These are phyloP conservation scores for Plenodomus biglobosus DNA, from an alignment of 2,329 filamentous ascomycete genomes.

Conservation along the genomic window DNA sequence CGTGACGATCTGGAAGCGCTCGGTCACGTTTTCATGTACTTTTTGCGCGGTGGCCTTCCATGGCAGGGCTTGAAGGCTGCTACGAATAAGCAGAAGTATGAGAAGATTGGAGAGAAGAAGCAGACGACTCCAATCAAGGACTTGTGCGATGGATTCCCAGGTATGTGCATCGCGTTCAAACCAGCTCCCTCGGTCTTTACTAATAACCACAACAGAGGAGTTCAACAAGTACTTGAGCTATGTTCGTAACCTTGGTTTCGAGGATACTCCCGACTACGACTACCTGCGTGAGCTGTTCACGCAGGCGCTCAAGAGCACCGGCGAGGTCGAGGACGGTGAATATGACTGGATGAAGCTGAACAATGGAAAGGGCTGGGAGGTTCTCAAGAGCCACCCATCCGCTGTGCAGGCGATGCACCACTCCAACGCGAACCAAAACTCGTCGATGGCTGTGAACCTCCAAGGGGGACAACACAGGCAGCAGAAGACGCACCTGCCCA, in stretches of 20 bases:
- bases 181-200: slow-evolving; percentile 8
- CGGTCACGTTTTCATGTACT: slow-evolving; percentile 71
- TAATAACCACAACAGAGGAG: slow-evolving; percentile 64
- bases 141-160: slow-evolving; percentile 90
- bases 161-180: slow-evolving; percentile 45
- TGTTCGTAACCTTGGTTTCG: slow-evolving; percentile 95
- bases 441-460: slow-evolving; percentile 78
- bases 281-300: slow-evolving; percentile 96
- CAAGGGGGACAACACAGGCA: slow-evolving; percentile 71
- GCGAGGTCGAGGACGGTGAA: slow-evolving; percentile 94
- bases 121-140: slow-evolving; percentile 97
- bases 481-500: slow-evolving; percentile 52
- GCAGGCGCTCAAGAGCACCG: slow-evolving; percentile 89
- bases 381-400: slow-evolving; percentile 68
- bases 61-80: slow-evolving; percentile 70
- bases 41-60: slow-evolving; percentile 65
- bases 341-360: slow-evolving; percentile 99
- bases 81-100: slow-evolving; percentile 94
- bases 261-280: slow-evolving; percentile 98
- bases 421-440: slow-evolving; percentile 74
- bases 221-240: slow-evolving; percentile 98
- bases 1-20: slow-evolving; percentile 91
- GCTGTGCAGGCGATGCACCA: slow-evolving; percentile 74
- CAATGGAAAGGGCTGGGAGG: slow-evolving; percentile 90
- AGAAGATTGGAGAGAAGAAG: slow-evolving; percentile 99